Evolutionary conservation across 345 rosid genomes (phyloP).

Genomic region (Sapria himalayana): DNA sequence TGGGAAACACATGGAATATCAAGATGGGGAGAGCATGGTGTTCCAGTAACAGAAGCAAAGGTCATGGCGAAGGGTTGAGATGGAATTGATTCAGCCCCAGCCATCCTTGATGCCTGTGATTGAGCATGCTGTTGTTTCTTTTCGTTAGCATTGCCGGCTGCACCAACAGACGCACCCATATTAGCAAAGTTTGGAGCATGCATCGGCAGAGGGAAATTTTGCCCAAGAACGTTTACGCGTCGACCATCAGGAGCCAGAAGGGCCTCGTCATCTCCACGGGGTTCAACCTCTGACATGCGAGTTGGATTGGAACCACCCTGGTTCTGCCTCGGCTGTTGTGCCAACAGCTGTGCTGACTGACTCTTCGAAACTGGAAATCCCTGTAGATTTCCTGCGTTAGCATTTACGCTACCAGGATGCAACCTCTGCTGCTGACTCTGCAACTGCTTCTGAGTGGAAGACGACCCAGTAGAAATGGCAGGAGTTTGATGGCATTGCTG

Average conservation of each 20-base stretch:
- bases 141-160: slow-evolving; percentile 31
- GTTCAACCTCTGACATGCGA: slow-evolving; percentile 36
- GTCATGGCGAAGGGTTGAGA: slow-evolving; percentile 85
- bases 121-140: slow-evolving; percentile 36
- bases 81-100: slow-evolving; percentile 34
- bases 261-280: slow-evolving; percentile 60
- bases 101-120: slow-evolving; percentile 29
- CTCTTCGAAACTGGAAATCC: slow-evolving; percentile 42
- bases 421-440: slow-evolving; percentile 59
- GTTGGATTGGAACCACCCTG: slow-evolving; percentile 41
- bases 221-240: slow-evolving; percentile 32
- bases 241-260: slow-evolving; percentile 69
- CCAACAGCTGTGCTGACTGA: slow-evolving; percentile 34
- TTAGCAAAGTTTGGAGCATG: slow-evolving; percentile 45
- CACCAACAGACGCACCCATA: slow-evolving; percentile 33
- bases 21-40: slow-evolving; percentile 23
- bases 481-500: slow-evolving; percentile 57
- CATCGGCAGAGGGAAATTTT: slow-evolving; percentile 40
- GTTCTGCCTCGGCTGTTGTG: slow-evolving; percentile 40
- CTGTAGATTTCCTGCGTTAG: slow-evolving; percentile 31
- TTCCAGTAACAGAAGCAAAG: slow-evolving; percentile 49
- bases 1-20: slow-evolving; percentile 60
- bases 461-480: slow-evolving; percentile 46
- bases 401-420: slow-evolving; percentile 20
- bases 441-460: slow-evolving; percentile 60